Base-by-base conservation (phyloP, 805 yeast species). In the Soucietia sequanensis region DNA sequence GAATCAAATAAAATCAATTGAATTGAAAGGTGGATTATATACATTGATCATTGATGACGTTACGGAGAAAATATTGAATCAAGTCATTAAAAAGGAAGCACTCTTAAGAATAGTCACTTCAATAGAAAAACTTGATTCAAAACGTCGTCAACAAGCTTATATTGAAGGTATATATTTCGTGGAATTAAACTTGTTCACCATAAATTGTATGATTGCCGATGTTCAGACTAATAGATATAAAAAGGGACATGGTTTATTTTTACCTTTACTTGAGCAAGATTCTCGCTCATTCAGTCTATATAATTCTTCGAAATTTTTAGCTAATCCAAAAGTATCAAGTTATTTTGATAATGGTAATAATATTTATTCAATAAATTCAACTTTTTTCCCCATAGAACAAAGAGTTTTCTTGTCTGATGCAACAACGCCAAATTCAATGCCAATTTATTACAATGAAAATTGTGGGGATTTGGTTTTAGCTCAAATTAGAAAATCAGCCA, bases 141-240 rank as follows among this genome's bases (percentile, higher is more conserved):
- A 62, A 27, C 70, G 95, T 43, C 74, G 75, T 27, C 72, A 79
- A 12, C 81, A 80, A 55, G 59, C 75, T 2, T 78, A 80, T 13
- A 70, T 86, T 29, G 91, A 84, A 45, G 97, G 89, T 5, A 65
- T 93, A 7, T 93, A 93, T 58, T 62, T 93, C 18, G 59, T 88
- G 12, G 85, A 84, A 33, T 89, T 95, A 1, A 60, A 79, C 4
- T 60, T 64, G 23, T 87, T 76, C 61, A 76, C 82, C 24, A 62
- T 88, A 38, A 82, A 81, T 38, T 90, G 98, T 59, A 70, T 93
- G 14, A 59, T 78, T 31, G 80, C 90, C 0, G 99, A 93, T 58
- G 72, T 76, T 7, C 65, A 68, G 14, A 84, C 91, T 1, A 66
- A 75, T n/a, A 73, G 95, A 37, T 93, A 90, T 61, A 78, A 78